Conservation (phyloP, 2,329 filamentous ascomycete species). For the Aspergillus candidus region DNA sequence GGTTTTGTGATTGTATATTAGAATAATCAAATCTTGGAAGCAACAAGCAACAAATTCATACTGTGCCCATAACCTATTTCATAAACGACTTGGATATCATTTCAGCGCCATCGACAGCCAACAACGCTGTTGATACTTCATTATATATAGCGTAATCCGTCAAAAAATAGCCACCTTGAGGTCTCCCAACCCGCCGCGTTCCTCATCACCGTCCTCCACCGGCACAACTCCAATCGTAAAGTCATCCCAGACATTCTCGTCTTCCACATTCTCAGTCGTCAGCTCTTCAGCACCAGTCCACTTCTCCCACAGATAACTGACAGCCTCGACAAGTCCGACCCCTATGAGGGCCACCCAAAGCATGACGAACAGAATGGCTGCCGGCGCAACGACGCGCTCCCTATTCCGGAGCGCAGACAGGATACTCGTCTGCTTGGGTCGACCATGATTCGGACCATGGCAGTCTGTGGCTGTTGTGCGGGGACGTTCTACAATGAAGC, state of each 20-base stretch:
- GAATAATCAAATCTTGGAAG: background rate
- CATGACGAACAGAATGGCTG: conserved; percentile 15
- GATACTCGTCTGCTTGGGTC: background rate
- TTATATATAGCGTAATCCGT: too few species aligned
- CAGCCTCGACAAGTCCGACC: conserved; percentile 5
- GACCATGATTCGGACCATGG: too few species aligned
- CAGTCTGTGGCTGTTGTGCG: too few species aligned
- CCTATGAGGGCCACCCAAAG: conserved; percentile 19
- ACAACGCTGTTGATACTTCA: too few species aligned
- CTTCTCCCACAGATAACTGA: too few species aligned
- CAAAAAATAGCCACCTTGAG: background rate
- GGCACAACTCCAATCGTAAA: conserved; percentile 2
- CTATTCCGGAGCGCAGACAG: background rate
- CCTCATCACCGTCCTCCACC: background rate
- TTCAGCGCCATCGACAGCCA: background rate
- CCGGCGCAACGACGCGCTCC: conserved; percentile 7
- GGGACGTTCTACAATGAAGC: too few species aligned
- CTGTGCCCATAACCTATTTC: background rate
- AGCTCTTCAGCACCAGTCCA: conserved; percentile 1
- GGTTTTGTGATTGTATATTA: background rate
- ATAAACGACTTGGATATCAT: background rate
- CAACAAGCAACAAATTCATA: background rate
- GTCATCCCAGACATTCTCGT: conserved; percentile 1
- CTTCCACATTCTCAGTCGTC: background rate
- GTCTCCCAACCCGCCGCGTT: background rate